A percentile compares a stretch with the other conserved stretches of the same genome.
Evolutionary conservation across 495 filamentous ascomycete species (phyloP).

Genomic region (Podospora didyma): DNA sequence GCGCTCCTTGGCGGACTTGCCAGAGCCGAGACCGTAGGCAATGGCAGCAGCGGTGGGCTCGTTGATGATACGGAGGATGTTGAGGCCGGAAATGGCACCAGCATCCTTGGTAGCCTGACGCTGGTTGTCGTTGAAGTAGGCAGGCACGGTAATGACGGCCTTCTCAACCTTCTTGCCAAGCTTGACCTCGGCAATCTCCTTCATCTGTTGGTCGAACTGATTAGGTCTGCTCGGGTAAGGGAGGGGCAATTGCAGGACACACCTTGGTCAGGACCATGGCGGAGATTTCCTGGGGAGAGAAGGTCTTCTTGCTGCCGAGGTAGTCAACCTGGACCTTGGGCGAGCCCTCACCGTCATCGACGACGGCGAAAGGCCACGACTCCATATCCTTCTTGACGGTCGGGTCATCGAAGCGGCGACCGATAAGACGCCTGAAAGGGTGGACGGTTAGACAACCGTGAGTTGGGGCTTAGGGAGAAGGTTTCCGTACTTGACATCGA

Average conservation of each 20-base stretch:
- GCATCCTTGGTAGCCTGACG: slow-evolving; percentile 99
- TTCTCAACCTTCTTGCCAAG: slow-evolving; percentile 96
- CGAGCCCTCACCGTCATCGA: slow-evolving; percentile 83
- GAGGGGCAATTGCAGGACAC: slow-evolving; percentile 16
- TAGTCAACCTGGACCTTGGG: slow-evolving; percentile 94
- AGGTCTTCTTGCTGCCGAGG: slow-evolving; percentile 87
- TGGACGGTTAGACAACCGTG: slow-evolving; percentile 22
- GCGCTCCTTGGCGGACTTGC: slow-evolving; percentile 95
- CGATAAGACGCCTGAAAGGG: slow-evolving; percentile 74
- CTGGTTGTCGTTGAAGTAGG: slow-evolving; percentile 99
- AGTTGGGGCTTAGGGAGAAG: not conserved
- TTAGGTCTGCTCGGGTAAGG: slow-evolving; percentile 3
- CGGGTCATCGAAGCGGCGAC: slow-evolving; percentile 88
- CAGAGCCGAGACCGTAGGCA: slow-evolving; percentile 88
- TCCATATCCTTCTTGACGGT: slow-evolving; percentile 98
- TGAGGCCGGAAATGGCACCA: slow-evolving; percentile 93
- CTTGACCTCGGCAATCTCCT: slow-evolving; percentile 95
- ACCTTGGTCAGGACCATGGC: slow-evolving; percentile 92
- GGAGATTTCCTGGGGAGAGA: slow-evolving; percentile 97
- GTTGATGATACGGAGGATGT: slow-evolving; percentile 99
- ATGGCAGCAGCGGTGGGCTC: slow-evolving; percentile 97
- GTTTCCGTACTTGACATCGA: slow-evolving; percentile 77
- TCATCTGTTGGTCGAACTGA: slow-evolving; percentile 59
- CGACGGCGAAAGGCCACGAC: slow-evolving; percentile 97
- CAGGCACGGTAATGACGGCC: slow-evolving; percentile 95